Percentiles rank a stretch among this genome's conserved stretches.
These are phyloP conservation scores for Hypholoma fasciculare DNA, from an alignment of 768 basidiomycete species.

Conservation along the genomic window DNA sequence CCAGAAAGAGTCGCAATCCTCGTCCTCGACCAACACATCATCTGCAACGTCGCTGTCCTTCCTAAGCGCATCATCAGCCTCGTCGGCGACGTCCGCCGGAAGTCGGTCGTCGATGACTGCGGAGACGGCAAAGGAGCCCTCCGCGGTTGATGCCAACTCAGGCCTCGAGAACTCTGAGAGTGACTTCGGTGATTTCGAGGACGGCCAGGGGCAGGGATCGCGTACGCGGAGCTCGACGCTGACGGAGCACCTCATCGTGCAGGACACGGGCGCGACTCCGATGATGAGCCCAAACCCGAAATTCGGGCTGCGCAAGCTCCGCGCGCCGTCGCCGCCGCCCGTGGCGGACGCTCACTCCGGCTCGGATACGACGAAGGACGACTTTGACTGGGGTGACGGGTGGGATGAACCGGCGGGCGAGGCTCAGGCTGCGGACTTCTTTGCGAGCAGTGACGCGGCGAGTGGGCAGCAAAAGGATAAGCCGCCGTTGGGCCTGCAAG, in stretches of 20 bases:
- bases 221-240: conserved; percentile 1
- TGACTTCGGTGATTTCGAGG: conserved; percentile 20
- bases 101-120: conserved; percentile 6
- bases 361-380: conserved; percentile 2
- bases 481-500: neutral
- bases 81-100: conserved; percentile 9
- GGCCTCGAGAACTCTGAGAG: neutral
- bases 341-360: neutral
- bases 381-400: conserved; percentile 21
- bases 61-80: conserved; percentile 9
- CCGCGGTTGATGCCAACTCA: neutral
- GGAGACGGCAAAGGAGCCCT: neutral
- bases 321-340: neutral
- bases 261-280: conserved; percentile 51
- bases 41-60: conserved; percentile 9
- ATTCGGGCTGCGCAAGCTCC: conserved; percentile 31
- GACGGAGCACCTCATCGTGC: conserved; percentile 33
- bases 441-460: neutral
- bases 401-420: conserved; percentile 16
- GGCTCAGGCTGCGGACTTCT: conserved; percentile 6
- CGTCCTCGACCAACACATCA: conserved; percentile 12
- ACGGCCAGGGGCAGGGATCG: neutral
- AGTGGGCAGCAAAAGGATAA: neutral
- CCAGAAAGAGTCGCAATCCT: conserved; percentile 23
- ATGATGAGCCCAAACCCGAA: conserved; percentile 50